Conservation (phyloP, 495 filamentous ascomycete genomes). For the Hyaloscypha finlandica region DNA sequence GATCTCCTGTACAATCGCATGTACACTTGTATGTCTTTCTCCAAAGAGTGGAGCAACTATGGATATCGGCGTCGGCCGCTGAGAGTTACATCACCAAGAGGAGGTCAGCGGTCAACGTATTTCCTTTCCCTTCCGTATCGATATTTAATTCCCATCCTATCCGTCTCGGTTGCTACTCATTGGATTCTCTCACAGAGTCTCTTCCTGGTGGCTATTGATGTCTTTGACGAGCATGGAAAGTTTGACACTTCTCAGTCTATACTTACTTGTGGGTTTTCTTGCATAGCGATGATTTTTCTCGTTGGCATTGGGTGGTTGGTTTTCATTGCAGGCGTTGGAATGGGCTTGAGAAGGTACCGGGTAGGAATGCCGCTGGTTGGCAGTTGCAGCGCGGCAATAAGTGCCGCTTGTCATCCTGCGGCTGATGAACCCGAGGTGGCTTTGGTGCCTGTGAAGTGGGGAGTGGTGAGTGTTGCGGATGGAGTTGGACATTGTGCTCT, state of each 20-base stretch:
- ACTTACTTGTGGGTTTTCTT: slow-evolving; percentile 28
- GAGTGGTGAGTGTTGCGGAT: slow-evolving; percentile 30
- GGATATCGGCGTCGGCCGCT: slow-evolving; percentile 37
- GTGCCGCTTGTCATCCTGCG: slow-evolving; percentile 48
- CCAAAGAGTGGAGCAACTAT: slow-evolving; percentile 35
- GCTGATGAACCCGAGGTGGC: slow-evolving; percentile 22
- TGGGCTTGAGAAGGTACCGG: slow-evolving; percentile 32
- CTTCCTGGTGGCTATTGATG: slow-evolving; percentile 30
- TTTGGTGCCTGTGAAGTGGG: slow-evolving; percentile 39
- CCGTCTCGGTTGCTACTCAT: slow-evolving; percentile 28
- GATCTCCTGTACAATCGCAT: slow-evolving; percentile 43
- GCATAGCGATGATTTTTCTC: slow-evolving; percentile 35
- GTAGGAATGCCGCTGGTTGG: slow-evolving; percentile 43
- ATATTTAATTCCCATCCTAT: slow-evolving; percentile 42
- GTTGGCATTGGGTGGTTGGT: slow-evolving; percentile 36
- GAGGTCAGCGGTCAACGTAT: slow-evolving; percentile 44
- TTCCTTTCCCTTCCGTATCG: slow-evolving; percentile 48
- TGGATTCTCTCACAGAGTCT: slow-evolving; percentile 34
- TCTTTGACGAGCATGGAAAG: slow-evolving; percentile 21
- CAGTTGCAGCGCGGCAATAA: slow-evolving; percentile 47
- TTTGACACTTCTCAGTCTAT: slow-evolving; percentile 21
- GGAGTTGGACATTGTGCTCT: slow-evolving; percentile 24
- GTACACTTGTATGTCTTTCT: slow-evolving; percentile 39
- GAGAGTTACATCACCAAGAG: slow-evolving; percentile 47
- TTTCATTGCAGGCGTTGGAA: slow-evolving; percentile 31